These are phyloP conservation scores for Cardiospermum halicacabum DNA, from an alignment of 345 rosid genomes.

Conservation along the genomic window DNA sequence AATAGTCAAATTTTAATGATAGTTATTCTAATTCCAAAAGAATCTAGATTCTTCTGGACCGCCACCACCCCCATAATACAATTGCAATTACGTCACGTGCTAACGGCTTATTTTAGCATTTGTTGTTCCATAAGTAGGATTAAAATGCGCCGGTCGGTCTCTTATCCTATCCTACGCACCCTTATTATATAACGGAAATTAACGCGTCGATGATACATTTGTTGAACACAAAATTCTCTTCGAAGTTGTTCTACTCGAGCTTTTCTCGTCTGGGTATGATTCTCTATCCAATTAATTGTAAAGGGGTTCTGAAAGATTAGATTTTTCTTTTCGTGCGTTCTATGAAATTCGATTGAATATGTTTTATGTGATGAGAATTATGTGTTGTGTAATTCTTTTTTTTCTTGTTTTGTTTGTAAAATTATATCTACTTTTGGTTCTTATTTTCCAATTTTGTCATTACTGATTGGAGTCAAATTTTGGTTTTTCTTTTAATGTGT, in stretches of 20 bases:
- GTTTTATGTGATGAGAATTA: neutral
- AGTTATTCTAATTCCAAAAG: no score
- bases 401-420: neutral
- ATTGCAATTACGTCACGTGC: slow-evolving; percentile 3
- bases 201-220: fast-evolving
- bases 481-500: neutral
- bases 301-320: neutral
- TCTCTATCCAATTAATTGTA: neutral
- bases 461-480: neutral
- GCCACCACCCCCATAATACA: neutral
- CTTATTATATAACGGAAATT: neutral
- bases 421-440: neutral
- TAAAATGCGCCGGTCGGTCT: slow-evolving; percentile 17
- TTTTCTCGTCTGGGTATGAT: slow-evolving; percentile 14
- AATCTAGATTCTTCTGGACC: neutral
- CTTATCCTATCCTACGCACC: slow-evolving; percentile 23
- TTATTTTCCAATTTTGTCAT: neutral
- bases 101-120: neutral
- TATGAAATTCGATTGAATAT: neutral
- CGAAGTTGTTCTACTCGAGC: neutral
- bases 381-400: neutral
- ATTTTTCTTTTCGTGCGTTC: neutral
- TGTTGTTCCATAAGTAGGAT: neutral
- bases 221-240: neutral
- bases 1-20: no score